Evolutionary conservation across 441 rosid genomes (phyloP), one percentile per base, ranked within the genome.

Genomic region (Hura crepitans): DNA sequence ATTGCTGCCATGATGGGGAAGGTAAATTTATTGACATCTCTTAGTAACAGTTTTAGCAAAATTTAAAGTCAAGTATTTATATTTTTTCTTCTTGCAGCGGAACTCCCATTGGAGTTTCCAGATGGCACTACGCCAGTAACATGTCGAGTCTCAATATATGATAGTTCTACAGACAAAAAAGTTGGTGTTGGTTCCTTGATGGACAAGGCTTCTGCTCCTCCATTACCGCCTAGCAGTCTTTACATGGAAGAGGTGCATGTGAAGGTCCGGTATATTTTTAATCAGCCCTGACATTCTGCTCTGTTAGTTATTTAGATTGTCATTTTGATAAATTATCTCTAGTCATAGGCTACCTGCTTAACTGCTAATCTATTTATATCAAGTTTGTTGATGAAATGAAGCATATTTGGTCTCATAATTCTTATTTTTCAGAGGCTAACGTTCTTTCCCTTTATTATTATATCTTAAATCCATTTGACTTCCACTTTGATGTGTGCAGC

Each of bases 121-220:
- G 98, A 89, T 84, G 99, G 99, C 53, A 92, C 97, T 30, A 92
- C 98, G 5, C 98, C 98, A 71, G 97, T 95, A 66, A 89, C 99
- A 47, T 92, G 97, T 50, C 96, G 99, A 47, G 92, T 95, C 62
- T 92, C 93, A 54, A 83, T 95, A 70, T 95, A 89, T 79, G 90
- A 92, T 70, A 84, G 89, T 70, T 89, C 95, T 10, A 74, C 86
- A 5, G 97, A 91, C 75, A 92, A 95, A 77, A 92, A 87, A 62
- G 99, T 90, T 68, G 99, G 95, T 59, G 90, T 88, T 23, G 98
- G 97, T 56, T 81, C 91, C 17, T 78, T 84, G 59, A 87, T 88
- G 96, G 96, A 91, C 69, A 91, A 77, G 86, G 98, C 97, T 75
- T 75, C 91, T 76, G 89, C 86, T 69, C 99, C 97, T 71, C 86